A percentile compares a stretch with the other conserved stretches of the same genome.
These are phyloP conservation scores for Monosporascus sp. DNA, from an alignment of 2,329 filamentous ascomycete species.

Conservation along the genomic window DNA sequence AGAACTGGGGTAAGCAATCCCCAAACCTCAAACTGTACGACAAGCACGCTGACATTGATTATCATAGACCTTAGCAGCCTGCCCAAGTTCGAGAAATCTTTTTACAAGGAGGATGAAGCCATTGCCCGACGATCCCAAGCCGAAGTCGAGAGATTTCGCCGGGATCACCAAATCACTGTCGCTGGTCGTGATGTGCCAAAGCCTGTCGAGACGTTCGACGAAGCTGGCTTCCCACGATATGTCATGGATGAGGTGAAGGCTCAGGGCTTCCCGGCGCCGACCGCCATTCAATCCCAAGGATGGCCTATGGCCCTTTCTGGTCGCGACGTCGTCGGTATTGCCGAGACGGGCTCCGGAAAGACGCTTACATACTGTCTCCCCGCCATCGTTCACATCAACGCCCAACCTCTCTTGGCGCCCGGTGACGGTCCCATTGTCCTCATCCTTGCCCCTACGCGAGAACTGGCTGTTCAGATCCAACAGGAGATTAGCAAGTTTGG, in stretches of 20 bases:
- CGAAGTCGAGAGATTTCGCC: conserved; percentile 86
- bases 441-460: conserved; percentile 92
- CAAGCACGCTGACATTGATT: conserved; percentile 24
- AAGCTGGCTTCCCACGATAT: conserved; percentile 93
- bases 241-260: conserved; percentile 99
- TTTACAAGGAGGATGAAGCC: conserved; percentile 91
- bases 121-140: conserved; percentile 68
- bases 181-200: conserved; percentile 78
- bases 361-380: conserved; percentile 97
- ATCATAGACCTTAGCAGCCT: conserved; percentile 64
- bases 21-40: not conserved
- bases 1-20: conserved; percentile 71
- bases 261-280: conserved; percentile 89
- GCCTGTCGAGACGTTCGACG: conserved; percentile 94
- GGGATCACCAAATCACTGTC: conserved; percentile 77
- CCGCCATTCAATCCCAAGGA: conserved; percentile 94
- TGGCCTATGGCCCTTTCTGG: conserved; percentile 99
- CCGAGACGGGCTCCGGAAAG: conserved; percentile 98
- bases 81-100: conserved; percentile 98
- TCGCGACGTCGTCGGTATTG: conserved; percentile 97
- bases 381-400: conserved; percentile 98
- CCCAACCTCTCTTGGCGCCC: conserved; percentile 89
- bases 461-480: conserved; percentile 97
- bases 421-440: conserved; percentile 96
- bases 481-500: conserved; percentile 98